phyloP scores from a whole-genome alignment of 371 early-diverging fungal species.

The Lichtheimia hyalospora region DNA sequence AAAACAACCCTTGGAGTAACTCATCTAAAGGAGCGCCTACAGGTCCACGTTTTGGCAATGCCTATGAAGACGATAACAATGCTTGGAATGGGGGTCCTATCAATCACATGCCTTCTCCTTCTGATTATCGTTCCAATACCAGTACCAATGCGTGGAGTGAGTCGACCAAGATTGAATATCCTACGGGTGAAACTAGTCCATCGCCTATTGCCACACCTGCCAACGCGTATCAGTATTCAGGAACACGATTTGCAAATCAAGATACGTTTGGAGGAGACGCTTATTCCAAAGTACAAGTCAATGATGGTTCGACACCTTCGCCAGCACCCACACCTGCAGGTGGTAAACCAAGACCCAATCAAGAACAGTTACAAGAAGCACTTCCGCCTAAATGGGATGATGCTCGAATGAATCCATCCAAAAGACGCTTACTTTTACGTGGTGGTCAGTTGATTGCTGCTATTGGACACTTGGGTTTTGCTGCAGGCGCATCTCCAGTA shows the following conservation, averaged over 20 bases:
- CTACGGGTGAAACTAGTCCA: slow-evolving; percentile 6
- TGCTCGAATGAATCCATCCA: slow-evolving; percentile 23
- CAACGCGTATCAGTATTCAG: slow-evolving; percentile 22
- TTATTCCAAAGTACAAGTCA: slow-evolving; percentile 12
- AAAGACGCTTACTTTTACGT: slow-evolving; percentile 30
- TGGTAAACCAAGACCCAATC: slow-evolving; percentile 17
- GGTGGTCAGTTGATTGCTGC: slow-evolving; percentile 31
- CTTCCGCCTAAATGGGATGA: slow-evolving; percentile 24
- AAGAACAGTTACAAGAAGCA: slow-evolving; percentile 15
- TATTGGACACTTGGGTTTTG: slow-evolving; percentile 47
- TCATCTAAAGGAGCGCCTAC: background rate
- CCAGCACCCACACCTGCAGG: slow-evolving; percentile 9
- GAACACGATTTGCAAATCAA: slow-evolving; percentile 21
- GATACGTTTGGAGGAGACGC: slow-evolving; percentile 9
- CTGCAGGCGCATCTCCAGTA: slow-evolving; percentile 51
- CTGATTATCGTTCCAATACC: slow-evolving; percentile 20
- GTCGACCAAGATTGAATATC: slow-evolving; percentile 16
- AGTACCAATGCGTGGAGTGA: slow-evolving; percentile 12
- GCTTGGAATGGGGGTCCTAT: slow-evolving; percentile 1
- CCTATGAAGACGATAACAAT: slow-evolving; percentile 19
- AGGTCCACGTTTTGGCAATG: slow-evolving; percentile 22
- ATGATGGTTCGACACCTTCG: slow-evolving; percentile 1
- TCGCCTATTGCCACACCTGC: slow-evolving; percentile 1
- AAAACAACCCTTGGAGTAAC: slow-evolving; percentile 5
- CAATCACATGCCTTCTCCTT: slow-evolving; percentile 33